phyloP scores from a whole-genome alignment of 129 eudicot species.

The Helianthus annuus region DNA sequence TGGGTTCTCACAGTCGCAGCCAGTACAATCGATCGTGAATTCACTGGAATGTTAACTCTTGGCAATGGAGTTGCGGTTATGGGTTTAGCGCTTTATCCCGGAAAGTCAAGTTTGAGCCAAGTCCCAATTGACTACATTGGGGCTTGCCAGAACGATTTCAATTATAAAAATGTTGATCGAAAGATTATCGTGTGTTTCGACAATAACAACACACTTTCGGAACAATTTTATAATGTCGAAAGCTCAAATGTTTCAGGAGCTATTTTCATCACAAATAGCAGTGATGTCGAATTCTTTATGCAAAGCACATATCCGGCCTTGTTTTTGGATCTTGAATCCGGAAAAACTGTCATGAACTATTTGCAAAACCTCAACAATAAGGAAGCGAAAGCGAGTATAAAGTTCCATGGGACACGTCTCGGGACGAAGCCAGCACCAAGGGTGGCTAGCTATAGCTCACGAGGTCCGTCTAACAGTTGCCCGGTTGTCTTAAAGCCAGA shows the following conservation, averaged over 20 bases:
- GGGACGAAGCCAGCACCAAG: constrained; percentile 54
- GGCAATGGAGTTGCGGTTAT: constrained; percentile 50
- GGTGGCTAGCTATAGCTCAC: constrained; percentile 66
- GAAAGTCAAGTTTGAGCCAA: constrained; percentile 28
- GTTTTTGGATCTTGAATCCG: constrained; percentile 42
- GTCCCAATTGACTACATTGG: constrained; percentile 28
- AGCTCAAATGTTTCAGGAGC: constrained; percentile 42
- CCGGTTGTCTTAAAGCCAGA: constrained; percentile 72
- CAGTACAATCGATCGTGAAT: constrained; percentile 68
- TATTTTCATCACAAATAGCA: constrained; percentile 56
- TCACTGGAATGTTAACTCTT: constrained; percentile 46
- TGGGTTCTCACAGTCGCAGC: constrained; percentile 89
- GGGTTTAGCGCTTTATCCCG: constrained; percentile 62
- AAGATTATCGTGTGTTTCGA: constrained; percentile 63
- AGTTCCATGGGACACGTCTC: constrained; percentile 47
- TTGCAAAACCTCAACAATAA: constrained; percentile 13
- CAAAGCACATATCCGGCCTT: constrained; percentile 49
- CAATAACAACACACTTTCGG: constrained; percentile 40
- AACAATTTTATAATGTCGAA: constrained; percentile 36
- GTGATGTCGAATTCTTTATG: constrained; percentile 39
- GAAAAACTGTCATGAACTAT: constrained; percentile 43
- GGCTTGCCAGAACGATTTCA: constrained; percentile 39
- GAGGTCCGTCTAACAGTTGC: constrained; percentile 69
- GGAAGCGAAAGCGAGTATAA: constrained; percentile 44
- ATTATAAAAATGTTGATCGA: constrained; percentile 20